These are phyloP conservation scores for Litsea cubeba DNA, from an alignment of 164 flowering plant species.

Conservation along the genomic window DNA sequence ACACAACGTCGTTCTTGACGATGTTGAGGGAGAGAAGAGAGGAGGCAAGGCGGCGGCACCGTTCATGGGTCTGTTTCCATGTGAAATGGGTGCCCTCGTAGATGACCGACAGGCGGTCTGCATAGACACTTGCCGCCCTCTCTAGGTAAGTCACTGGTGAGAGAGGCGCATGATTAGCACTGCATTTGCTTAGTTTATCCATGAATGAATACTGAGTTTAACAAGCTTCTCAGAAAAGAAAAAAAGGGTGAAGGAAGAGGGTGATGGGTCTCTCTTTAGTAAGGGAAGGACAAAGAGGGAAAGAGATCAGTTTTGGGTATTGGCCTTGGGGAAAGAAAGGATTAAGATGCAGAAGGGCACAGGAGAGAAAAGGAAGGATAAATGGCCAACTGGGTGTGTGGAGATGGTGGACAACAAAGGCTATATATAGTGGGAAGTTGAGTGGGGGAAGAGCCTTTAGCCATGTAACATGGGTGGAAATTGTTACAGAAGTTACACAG, in stretches of 20 bases:
- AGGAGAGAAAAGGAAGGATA: background rate
- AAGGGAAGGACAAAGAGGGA: background rate
- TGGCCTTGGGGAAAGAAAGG: background rate
- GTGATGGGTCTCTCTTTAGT: no score
- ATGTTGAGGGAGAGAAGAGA: constrained; percentile 12
- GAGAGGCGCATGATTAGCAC: constrained; percentile 29
- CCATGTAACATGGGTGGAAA: background rate
- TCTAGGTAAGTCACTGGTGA: constrained; percentile 39
- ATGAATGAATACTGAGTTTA: constrained; percentile 5
- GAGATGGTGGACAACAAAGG: background rate
- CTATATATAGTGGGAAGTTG: background rate
- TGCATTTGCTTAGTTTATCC: constrained; percentile 34
- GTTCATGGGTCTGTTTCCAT: constrained; percentile 30
- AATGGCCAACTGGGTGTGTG: no score
- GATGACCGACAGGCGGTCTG: constrained; percentile 26
- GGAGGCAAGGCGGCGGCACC: constrained; percentile 33
- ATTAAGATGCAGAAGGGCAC: background rate
- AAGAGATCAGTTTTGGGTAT: background rate
- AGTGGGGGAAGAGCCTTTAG: background rate
- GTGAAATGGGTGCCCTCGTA: constrained; percentile 22
- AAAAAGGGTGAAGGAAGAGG: background rate
- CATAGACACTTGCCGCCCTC: constrained; percentile 23
- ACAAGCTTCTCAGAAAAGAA: background rate
- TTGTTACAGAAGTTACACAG: background rate
- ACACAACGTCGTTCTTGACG: constrained; percentile 12